These are phyloP conservation scores for Raphanus raphanistrum DNA, from an alignment of 345 rosid species.

Conservation along the genomic window DNA sequence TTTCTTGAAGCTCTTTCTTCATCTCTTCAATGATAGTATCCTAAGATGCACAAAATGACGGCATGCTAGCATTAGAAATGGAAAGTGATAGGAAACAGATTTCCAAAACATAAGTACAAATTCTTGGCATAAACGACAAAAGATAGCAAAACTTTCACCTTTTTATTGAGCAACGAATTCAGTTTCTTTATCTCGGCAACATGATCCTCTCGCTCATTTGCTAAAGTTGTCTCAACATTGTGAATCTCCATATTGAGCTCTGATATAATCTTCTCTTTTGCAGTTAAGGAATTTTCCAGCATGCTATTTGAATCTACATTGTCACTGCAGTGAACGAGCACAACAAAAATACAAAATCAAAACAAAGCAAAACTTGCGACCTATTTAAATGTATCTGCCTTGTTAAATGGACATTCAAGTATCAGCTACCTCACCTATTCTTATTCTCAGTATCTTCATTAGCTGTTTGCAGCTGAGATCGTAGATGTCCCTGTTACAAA, in stretches of 20 bases:
- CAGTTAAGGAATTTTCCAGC: conserved; percentile 84
- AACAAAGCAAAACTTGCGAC: conserved; percentile 15
- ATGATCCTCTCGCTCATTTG: conserved; percentile 82
- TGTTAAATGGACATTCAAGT: conserved; percentile 4
- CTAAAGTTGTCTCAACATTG: conserved; percentile 73
- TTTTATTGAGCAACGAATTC: conserved; percentile 64
- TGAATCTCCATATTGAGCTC: conserved; percentile 93
- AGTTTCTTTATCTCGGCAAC: conserved; percentile 79
- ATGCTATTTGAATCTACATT: conserved; percentile 69
- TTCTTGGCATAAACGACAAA: neutral
- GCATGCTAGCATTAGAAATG: conserved; percentile 11
- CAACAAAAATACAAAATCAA: neutral
- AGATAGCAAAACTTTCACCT: conserved; percentile 52
- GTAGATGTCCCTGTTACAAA: conserved; percentile 69
- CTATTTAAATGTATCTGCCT: conserved; percentile 1
- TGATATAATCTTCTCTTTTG: conserved; percentile 93
- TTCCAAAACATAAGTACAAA: neutral
- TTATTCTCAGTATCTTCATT: conserved; percentile 74
- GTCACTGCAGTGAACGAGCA: conserved; percentile 53
- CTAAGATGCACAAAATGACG: conserved; percentile 37
- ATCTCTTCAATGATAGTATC: conserved; percentile 80
- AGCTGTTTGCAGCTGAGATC: conserved; percentile 85
- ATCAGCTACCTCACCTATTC: conserved; percentile 54
- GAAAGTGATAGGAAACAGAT: neutral
- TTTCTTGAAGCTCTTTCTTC: conserved; percentile 87